Evolutionary conservation across 2,329 filamentous ascomycete genomes (phyloP).

Genomic region (Aciculosporium take): DNA sequence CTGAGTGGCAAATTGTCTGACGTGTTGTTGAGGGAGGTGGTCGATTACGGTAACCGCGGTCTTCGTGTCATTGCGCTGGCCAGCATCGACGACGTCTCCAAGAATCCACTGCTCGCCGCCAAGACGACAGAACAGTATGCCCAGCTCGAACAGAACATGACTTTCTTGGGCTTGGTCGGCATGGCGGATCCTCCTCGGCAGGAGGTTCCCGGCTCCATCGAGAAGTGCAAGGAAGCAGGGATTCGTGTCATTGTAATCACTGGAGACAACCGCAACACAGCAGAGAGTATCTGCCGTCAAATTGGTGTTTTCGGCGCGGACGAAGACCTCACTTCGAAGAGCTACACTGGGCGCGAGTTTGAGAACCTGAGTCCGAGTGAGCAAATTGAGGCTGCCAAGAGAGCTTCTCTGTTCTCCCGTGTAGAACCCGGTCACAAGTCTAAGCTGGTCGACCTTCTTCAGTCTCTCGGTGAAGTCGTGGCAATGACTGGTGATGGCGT

Average conservation of each 20-base stretch:
- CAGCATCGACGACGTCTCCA: slow-evolving; percentile 60
- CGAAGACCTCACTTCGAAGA: slow-evolving; percentile 81
- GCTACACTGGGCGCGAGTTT: slow-evolving; percentile 89
- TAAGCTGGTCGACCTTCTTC: slow-evolving; percentile 91
- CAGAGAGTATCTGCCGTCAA: slow-evolving; percentile 92
- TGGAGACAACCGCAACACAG: slow-evolving; percentile 93
- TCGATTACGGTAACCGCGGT: slow-evolving; percentile 81
- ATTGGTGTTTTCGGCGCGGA: slow-evolving; percentile 80
- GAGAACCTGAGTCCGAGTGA: slow-evolving; percentile 67
- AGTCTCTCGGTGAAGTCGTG: slow-evolving; percentile 84
- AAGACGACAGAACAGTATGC: slow-evolving; percentile 74
- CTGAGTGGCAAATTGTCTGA: slow-evolving; percentile 55
- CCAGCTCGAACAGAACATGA: slow-evolving; percentile 85
- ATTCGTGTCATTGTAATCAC: slow-evolving; percentile 97
- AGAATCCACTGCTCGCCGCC: slow-evolving; percentile 58
- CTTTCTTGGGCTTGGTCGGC: slow-evolving; percentile 79
- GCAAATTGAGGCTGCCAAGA: slow-evolving; percentile 71
- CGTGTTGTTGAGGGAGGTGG: slow-evolving; percentile 63
- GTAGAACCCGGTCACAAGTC: slow-evolving; percentile 95
- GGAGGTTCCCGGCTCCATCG: slow-evolving; percentile 75
- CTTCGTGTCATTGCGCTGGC: slow-evolving; percentile 92
- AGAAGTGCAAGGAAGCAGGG: slow-evolving; percentile 79
- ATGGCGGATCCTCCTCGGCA: slow-evolving; percentile 95
- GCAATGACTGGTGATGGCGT: slow-evolving; percentile 99
- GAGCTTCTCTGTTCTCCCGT: slow-evolving; percentile 83